Base-by-base conservation (phyloP, 164 flowering plant genomes). In the Piper betle region DNA sequence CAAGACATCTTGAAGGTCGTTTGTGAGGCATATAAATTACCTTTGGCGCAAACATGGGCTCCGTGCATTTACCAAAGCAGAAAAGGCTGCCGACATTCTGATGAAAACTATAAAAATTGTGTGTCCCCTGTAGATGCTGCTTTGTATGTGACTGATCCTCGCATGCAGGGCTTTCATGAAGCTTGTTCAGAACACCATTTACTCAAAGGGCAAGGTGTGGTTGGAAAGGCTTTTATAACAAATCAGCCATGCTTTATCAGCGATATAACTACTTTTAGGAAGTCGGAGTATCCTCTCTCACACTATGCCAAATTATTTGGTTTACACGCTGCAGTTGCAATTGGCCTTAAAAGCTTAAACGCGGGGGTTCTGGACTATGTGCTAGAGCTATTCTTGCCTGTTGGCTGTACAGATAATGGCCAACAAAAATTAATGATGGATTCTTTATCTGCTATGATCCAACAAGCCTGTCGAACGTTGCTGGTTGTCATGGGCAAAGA, bases 111-210 rank as follows among this genome's bases (percentile, higher is more conserved):
- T 25, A 43, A 57, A 39, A 50, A 53, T 53, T 85, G 95, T 68
- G 82, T 88, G 39, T 92, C 98, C 25, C 81, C 91, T 5, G 67
- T 80, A 2, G 93, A 85, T 72, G 73, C 70, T 50, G 95, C 93
- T 72, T 89, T 83, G 74, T 77, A 71, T 59, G 80, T 83, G 9
- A 73, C 70, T 11, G 84, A 89, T 76, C 73, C 74, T 5, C 57
- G 46, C 11, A 60, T 83, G 16, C 55, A n/a, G 67, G 85, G 70
- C n/a, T 92, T 93, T 57, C 92, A 81, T n/a, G 86, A 84, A 75
- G 97, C 91, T 18, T 93, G 97, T 68, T 84, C 92, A 37, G 93
- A 80, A 68, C 91, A 89, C 72, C 96, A 93, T 78, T 71, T 89
- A 57, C 66, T 85, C 46, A 83, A 75, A 72, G 96, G 96, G 39